Base-by-base conservation (phyloP, 208 protist species). In the Leishmania aethiopica region DNA sequence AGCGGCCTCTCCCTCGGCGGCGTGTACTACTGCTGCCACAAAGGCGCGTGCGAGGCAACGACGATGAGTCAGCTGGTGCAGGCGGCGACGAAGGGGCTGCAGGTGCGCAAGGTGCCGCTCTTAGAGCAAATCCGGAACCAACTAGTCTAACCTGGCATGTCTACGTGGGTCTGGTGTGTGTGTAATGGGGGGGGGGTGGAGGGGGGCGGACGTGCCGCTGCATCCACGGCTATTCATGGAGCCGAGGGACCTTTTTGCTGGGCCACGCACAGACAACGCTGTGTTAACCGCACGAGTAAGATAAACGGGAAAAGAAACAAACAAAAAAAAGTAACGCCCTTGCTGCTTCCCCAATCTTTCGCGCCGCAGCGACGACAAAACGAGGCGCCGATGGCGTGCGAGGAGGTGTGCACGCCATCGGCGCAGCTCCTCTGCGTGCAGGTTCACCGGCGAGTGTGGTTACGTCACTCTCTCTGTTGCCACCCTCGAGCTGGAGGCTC, bases 11-110 rank as follows among this genome's bases (percentile, higher is more conserved):
- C 84, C 51, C 87, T 89, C 32, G 89, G 91, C 42, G 82, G 80
- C 45, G 76, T 95, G 28, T 89, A 88, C 80, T 95, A 89, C 85
- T 73, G 92, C 77, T 77, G 73, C 73, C 93, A 96, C 42, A 87
- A 83, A 3, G 94, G 94, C 47, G 59, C 79, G 8, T 93, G 91
- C 69, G 94, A 97, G 86, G 47, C 89, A 40, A 79, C 84, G 28
- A 96, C 92, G 22, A 87, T 94, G 67, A 77, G 79, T 15, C 88
- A 92, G 72, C 83, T 97, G 47, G 37, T 91, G 37, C 62, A 89
- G 35, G 75, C 86, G 25, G 92, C 94, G n/a, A 82, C 81, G 74
- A 82, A 89, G 35, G 91, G 86, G 17, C 78, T 86, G 15, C 77
- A 90, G 64, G 51, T 88, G 47, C 91, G 92, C 67, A 91, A 88